phyloP scores from a whole-genome alignment of 495 filamentous ascomycete genomes.

The Penicillium ochrochloron region DNA sequence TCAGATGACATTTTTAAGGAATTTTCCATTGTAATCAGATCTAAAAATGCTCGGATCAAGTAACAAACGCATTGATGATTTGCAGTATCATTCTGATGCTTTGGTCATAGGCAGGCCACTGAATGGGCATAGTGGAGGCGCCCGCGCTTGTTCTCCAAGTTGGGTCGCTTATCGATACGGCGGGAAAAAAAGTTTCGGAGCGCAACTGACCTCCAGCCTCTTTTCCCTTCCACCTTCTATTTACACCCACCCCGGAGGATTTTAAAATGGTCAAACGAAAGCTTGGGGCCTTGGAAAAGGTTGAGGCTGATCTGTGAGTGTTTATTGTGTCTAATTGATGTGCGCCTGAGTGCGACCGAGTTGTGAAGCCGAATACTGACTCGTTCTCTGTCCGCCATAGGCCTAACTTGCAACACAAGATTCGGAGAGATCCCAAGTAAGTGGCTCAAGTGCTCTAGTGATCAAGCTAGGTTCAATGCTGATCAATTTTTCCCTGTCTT shows the following conservation, averaged over 20 bases:
- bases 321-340: conserved; percentile 18
- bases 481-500: conserved; percentile 11
- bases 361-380: conserved; percentile 27
- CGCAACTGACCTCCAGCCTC: conserved; percentile 28
- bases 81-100: not conserved
- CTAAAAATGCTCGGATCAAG: not conserved
- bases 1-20: conserved; percentile 1
- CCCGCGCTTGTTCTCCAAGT: not conserved
- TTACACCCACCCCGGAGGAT: conserved; percentile 13
- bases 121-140: not conserved
- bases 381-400: conserved; percentile 43
- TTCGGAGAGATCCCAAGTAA: conserved; percentile 79
- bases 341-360: conserved; percentile 24
- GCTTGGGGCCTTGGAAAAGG: conserved; percentile 89
- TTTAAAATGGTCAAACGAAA: conserved; percentile 77
- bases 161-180: conserved; percentile 52
- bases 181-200: conserved; percentile 48
- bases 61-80: not conserved
- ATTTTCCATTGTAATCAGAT: not conserved
- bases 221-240: conserved; percentile 19
- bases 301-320: conserved; percentile 82
- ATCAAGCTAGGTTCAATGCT: conserved; percentile 10
- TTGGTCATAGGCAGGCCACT: not conserved
- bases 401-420: conserved; percentile 86
- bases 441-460: conserved; percentile 25